Evolutionary conservation across 2,329 filamentous ascomycete genomes (phyloP), one percentile per base, ranked within the genome.

Genomic region (Colletotrichum destructivum): DNA sequence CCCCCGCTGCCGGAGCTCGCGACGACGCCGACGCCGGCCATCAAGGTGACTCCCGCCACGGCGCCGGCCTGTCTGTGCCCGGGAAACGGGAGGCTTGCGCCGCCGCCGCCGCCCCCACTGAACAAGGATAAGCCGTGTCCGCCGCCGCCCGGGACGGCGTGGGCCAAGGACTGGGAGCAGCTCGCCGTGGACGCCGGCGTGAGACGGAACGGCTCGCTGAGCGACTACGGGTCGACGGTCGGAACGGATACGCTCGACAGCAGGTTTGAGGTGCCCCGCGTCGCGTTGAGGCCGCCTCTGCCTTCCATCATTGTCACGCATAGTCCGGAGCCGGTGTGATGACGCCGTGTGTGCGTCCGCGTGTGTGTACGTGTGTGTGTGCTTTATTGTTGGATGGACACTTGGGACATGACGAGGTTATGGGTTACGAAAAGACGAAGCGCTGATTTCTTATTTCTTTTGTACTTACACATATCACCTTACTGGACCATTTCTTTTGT

Each of bases 121-220:
- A 38, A 60, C 65, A 63, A 44, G 54, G 40, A 63, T 35, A 71
- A 71, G 15, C 69, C 65, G 52, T 71, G 69, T 35, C 69, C 69
- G 44, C 69, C 69, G 15, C 72, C 72, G 26, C 73, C 73, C 3
- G 73, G 73, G 16, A 74, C 73, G 21, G 73, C 73, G 5, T 74
- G 73, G 73, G 71, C 73, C 21, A 63, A 49, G 9, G 73, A 74
- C 42, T 74, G 73, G 73, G 73, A 74, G 26, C 67, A 73, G 51
- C 46, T 74, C 23, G 71, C 73, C 21, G 73, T 66, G 9, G 73
- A 74, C 46, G 40, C 71, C 1, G 71, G 73, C 13, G 71, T 73
- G 2, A 63, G 57, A 16, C 64, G 73, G 56, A 71, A 69, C 49
- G 71, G 56, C 11, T 74, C 73, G 3, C 54, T 66, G 6, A 73